phyloP scores from a whole-genome alignment of 2,329 filamentous ascomycete genomes.

The Fusarium udum region DNA sequence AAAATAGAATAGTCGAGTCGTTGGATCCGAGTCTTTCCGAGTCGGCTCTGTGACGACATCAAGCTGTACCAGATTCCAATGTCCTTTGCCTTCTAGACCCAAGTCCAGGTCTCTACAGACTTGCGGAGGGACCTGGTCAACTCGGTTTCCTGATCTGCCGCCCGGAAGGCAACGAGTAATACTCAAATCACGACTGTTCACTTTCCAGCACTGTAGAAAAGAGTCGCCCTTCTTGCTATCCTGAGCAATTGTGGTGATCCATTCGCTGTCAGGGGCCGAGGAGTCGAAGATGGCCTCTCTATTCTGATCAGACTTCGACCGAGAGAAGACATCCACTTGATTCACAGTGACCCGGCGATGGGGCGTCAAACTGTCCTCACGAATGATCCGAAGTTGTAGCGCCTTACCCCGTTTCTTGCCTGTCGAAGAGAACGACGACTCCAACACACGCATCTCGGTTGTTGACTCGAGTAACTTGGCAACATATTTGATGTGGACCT shows the following conservation, averaged over 20 bases:
- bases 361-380: not conserved
- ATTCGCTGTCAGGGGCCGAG: not conserved
- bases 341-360: not conserved
- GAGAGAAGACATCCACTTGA: not conserved
- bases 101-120: not conserved
- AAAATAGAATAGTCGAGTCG: not conserved
- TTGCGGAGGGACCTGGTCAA: not conserved
- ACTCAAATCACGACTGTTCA: not conserved
- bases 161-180: not conserved
- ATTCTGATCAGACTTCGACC: not conserved
- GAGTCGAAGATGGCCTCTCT: not conserved
- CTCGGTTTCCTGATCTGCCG: fast-evolving
- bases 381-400: not conserved
- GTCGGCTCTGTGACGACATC: not conserved
- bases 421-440: not conserved
- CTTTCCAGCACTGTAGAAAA: not conserved
- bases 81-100: not conserved
- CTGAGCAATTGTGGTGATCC: not conserved
- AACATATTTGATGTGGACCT: not conserved
- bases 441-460: not conserved
- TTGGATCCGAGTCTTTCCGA: not conserved
- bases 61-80: not conserved
- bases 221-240: not conserved
- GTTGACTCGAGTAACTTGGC: not conserved
- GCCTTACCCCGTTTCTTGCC: not conserved